Conservation (phyloP, 176 grass and related monocot species). For the Coix lacrymajobi region DNA sequence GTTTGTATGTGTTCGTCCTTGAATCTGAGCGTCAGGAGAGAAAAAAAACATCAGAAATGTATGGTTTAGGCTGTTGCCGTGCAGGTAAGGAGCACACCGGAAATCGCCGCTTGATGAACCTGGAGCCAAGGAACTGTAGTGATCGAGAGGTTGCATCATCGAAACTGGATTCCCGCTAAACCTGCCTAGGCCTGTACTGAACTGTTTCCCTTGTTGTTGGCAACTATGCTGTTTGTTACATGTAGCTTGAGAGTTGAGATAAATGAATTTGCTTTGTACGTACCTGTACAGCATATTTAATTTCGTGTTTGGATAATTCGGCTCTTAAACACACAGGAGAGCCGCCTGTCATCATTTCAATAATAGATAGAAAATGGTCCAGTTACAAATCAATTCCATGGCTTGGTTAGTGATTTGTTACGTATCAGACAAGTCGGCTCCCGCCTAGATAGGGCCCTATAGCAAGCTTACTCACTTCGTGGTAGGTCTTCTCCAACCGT, state of each 20-base stretch:
- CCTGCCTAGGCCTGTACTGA: neutral
- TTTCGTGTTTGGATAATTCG: neutral
- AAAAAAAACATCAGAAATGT: neutral
- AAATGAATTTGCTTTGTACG: conserved; percentile 18
- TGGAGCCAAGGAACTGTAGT: neutral
- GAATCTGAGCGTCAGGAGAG: neutral
- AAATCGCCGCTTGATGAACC: too few relatives aligned
- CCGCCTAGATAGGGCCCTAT: too few relatives aligned
- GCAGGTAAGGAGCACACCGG: neutral
- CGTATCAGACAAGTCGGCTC: too few relatives aligned
- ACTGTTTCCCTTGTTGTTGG: conserved; percentile 1
- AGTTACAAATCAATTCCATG: neutral
- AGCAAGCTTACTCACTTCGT: too few relatives aligned
- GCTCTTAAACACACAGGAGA: too few relatives aligned
- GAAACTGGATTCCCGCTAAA: neutral
- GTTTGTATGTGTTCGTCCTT: too few relatives aligned
- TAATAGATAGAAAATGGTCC: neutral
- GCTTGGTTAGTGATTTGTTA: neutral
- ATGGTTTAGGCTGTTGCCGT: neutral
- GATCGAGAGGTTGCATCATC: conserved; percentile 17
- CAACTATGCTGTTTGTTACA: neutral
- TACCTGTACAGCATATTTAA: conserved; percentile 38
- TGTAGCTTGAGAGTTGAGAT: conserved; percentile 28
- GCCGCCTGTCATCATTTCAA: too few relatives aligned
- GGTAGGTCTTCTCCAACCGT: too few relatives aligned